Evolutionary conservation across 306 rosid species (phyloP), one percentile per base, ranked within the genome.

Genomic region (Lathyrus oleraceus): DNA sequence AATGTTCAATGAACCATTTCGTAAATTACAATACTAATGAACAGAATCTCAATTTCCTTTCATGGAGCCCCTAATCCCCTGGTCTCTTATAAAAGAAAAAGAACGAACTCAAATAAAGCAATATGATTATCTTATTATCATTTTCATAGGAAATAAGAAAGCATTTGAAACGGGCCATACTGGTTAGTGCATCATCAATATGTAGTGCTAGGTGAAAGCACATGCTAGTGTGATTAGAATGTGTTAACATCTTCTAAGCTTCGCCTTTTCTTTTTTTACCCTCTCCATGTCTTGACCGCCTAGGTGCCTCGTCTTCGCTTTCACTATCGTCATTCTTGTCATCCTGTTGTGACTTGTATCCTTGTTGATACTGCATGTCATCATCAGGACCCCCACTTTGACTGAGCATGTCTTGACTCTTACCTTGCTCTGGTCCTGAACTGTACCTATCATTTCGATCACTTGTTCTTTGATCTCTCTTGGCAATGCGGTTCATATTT

Each of bases 241-340:
- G 87, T 60, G 67, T 75, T 45, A 20, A 19, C 83, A 43, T 85
- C 96, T 82, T 88, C 96, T 0, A 70, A 23, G 83, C 83, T 82
- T 72, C 98, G 65, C 77, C 95, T 82, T 79, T 89, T 86, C 97
- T 87, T 83, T 89, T 85, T 89, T 85, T 89, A 19, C 97, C 97
- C 69, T 94, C 99, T 6, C 99, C 97, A 5, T 91, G 97, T 78
- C 99, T 89, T 1, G 99, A 95, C 69, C 99, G 84, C 61, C 99
- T 84, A 2, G 99, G 99, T 30, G 99, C 99, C 77, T 95, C 97
- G 35, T 95, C 97, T 81, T 95, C 99, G 27, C 99, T 91, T 71
- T 89, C 97, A 32, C 97, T 91, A 7, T 95, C 97, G 7, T 88
- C 97, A 48, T 88, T 88, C 71, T 85, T 76, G 12, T 85, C 98